Evolutionary conservation across 257 asterid genomes (phyloP), one percentile per base, ranked within the genome.

Genomic region (Linderniella brevidens): DNA sequence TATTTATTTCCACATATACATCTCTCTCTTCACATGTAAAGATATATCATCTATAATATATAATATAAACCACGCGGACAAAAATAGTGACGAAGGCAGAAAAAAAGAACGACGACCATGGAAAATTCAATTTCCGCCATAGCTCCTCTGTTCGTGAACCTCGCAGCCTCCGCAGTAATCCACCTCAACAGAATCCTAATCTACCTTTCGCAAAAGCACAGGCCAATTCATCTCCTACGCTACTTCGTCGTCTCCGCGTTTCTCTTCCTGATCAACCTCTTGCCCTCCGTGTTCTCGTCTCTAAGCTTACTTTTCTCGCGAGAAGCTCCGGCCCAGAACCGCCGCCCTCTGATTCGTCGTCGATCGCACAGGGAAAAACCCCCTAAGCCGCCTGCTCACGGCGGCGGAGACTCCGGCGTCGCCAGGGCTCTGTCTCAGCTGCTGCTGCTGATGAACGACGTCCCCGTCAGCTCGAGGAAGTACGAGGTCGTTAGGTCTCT

Each of bases 391-490:
- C 0, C 53, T 8, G 63, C 3, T 3, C 55, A 18, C 15, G 71
- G 57, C 12, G 67, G 7, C 13, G 67, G 60, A 4, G 65, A 29
- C 20, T 68, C 86, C 13, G 92, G 88, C 9, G 82, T 83, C 18
- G 71, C 73, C 0, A 64, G 97, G 66, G 92, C 95, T 3, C 80
- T 83, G 0, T 68, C 83, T 1, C 97, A 87, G 53, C 60, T 87
- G 17, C 58, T 87, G 48, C 69, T 64, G 6, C 64, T 87, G n/a
- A 76, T 83, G 65, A 87, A 65, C 46, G 88, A 83, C 32, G 68
- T 83, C 37, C 95, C 97, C 7, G 97, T 80, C 17, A 77, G 85
- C 54, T 87, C 97, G 1, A 69, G 95, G 4, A 87, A 87, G 49
- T 87, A 87, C 48, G 93, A 83, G 14, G 72, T 77, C 13, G 92